Conservation (phyloP, 148 eudicot genomes). For the Chenopodium quinoa region DNA sequence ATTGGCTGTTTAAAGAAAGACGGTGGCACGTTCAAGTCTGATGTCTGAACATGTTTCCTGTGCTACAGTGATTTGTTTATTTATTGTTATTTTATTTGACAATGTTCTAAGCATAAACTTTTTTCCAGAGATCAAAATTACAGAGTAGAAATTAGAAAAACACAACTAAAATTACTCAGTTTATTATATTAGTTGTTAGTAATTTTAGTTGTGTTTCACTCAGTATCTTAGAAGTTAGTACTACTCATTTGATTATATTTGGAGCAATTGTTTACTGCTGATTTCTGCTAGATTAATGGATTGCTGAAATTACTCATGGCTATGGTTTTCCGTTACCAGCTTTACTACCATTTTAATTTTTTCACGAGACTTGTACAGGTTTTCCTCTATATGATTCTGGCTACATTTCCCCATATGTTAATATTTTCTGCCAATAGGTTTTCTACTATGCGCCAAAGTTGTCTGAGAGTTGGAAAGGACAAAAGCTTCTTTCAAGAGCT, state of each 20-base stretch:
- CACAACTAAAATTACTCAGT: too few species aligned
- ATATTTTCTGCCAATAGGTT: constrained; percentile 43
- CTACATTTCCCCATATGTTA: background rate
- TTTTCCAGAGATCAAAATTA: too few species aligned
- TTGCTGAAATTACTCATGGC: background rate
- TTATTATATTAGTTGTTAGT: too few species aligned
- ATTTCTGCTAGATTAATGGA: background rate
- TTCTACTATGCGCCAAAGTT: constrained; percentile 92
- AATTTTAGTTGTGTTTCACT: too few species aligned
- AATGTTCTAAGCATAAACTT: too few species aligned
- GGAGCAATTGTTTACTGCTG: background rate
- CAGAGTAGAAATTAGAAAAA: background rate
- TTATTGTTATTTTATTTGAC: too few species aligned
- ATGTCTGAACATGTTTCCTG: background rate
- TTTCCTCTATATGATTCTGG: background rate
- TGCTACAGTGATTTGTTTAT: background rate
- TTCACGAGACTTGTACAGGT: background rate
- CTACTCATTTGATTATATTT: background rate
- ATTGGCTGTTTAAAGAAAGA: background rate
- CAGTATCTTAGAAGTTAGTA: too few species aligned
- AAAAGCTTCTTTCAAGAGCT: constrained; percentile 92
- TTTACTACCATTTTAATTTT: background rate
- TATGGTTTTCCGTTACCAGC: background rate
- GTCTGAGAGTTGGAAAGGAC: constrained; percentile 97
- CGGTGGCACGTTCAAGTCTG: background rate